These are phyloP conservation scores for Albophoma yamanashiensis DNA, from an alignment of 2,329 filamentous ascomycete species.

Conservation along the genomic window DNA sequence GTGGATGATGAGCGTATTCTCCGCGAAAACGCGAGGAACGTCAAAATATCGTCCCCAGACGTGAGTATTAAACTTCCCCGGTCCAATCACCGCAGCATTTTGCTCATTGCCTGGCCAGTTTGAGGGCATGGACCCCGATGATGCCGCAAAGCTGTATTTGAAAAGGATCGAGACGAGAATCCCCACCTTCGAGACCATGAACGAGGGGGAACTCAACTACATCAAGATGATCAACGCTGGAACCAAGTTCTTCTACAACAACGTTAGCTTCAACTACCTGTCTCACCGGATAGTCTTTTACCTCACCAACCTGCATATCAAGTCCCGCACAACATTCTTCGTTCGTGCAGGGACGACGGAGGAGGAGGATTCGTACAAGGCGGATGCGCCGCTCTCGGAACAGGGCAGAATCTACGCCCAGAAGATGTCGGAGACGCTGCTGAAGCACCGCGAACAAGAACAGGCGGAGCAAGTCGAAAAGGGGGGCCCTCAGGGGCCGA, in stretches of 20 bases:
- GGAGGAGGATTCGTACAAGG: conserved; percentile 88
- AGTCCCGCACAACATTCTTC: conserved; percentile 88
- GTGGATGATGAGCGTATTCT: conserved; percentile 91
- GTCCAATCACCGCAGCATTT: neutral
- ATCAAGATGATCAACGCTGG: conserved; percentile 99
- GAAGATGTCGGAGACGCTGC: conserved; percentile 75
- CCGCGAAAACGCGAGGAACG: conserved; percentile 89
- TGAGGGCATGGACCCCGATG: conserved; percentile 79
- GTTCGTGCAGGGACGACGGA: conserved; percentile 74
- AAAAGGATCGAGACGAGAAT: conserved; percentile 85
- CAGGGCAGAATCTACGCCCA: conserved; percentile 71
- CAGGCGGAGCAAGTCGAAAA: conserved; percentile 56
- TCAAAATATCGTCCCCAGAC: conserved; percentile 96
- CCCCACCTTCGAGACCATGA: conserved; percentile 93
- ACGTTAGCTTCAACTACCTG: conserved; percentile 91
- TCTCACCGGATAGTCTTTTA: conserved; percentile 98
- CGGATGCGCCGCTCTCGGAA: conserved; percentile 73
- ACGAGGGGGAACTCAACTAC: conserved; percentile 87
- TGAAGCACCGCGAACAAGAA: conserved; percentile 77
- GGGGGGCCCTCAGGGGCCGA: conserved; percentile 54
- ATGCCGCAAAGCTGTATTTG: conserved; percentile 86
- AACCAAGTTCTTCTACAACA: conserved; percentile 88
- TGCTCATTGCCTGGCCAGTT: conserved; percentile 46
- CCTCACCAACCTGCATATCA: conserved; percentile 94
- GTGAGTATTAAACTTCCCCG: conserved; percentile 33